Evolutionary conservation across 2,329 filamentous ascomycete genomes (phyloP).

Genomic region (Hypoxylon sp.): DNA sequence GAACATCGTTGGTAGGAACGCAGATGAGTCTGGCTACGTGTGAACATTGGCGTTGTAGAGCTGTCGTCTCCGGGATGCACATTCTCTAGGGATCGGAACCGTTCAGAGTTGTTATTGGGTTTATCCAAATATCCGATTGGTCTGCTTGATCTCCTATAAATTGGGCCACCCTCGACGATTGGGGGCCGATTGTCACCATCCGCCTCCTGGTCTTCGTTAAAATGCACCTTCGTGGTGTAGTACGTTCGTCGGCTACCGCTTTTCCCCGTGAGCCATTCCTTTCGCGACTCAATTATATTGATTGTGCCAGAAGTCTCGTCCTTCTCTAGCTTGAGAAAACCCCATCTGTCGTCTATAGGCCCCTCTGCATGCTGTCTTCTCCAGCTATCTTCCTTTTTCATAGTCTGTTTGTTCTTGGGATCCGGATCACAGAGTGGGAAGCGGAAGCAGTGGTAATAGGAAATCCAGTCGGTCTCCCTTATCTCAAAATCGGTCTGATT

Average conservation of each 20-base stretch:
- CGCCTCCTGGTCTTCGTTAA: constrained; percentile 48
- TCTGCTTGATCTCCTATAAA: constrained; percentile 9
- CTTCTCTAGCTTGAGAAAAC: constrained; percentile 70
- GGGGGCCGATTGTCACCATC: constrained; percentile 23
- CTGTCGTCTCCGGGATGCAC: constrained; percentile 65
- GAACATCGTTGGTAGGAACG: constrained; percentile 67
- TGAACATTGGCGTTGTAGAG: constrained; percentile 58
- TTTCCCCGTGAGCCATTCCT: constrained; percentile 70
- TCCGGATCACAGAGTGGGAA: constrained; percentile 68
- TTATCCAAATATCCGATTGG: constrained; percentile 48
- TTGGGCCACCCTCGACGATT: constrained; percentile 10
- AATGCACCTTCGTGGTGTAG: constrained; percentile 70
- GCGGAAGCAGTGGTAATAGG: constrained; percentile 76
- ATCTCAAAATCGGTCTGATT: constrained; percentile 73
- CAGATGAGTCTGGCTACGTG: constrained; percentile 66
- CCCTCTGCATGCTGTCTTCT: constrained; percentile 77
- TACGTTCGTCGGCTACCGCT: constrained; percentile 74
- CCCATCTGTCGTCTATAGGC: constrained; percentile 81
- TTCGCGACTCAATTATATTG: constrained; percentile 75
- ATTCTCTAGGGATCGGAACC: constrained; percentile 53
- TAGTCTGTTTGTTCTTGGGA: constrained; percentile 56
- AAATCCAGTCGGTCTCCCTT: constrained; percentile 75
- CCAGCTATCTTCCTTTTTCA: constrained; percentile 67
- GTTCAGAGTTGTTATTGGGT: constrained; percentile 55
- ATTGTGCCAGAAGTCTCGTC: constrained; percentile 71